These are phyloP conservation scores for Gossypium lobatum DNA, from an alignment of 441 rosid genomes.

Conservation along the genomic window DNA sequence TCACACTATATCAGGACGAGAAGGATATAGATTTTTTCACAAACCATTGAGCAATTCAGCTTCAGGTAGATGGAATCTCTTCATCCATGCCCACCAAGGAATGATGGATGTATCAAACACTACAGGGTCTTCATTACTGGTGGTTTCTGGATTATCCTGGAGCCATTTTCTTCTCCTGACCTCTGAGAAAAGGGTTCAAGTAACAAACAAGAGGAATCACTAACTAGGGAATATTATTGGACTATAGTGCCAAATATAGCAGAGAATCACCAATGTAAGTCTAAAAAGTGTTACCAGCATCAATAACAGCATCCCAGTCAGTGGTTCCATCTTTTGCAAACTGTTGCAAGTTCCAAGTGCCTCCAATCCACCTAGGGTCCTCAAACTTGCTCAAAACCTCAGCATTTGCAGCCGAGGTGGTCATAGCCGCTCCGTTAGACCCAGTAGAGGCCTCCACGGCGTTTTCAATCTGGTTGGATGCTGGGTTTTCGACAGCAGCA, in stretches of 20 bases:
- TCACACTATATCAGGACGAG: neutral
- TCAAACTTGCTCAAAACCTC: conserved; percentile 35
- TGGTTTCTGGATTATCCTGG: conserved; percentile 67
- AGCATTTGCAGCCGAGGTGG: conserved; percentile 11
- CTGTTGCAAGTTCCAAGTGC: conserved; percentile 86
- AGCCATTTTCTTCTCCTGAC: conserved; percentile 88
- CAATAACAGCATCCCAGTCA: conserved; percentile 88
- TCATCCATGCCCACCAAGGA: conserved; percentile 99
- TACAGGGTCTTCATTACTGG: conserved; percentile 68
- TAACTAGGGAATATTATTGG: neutral
- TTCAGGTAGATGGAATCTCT: conserved; percentile 89
- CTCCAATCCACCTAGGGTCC: conserved; percentile 67
- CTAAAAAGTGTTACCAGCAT: conserved; percentile 53
- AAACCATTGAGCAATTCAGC: conserved; percentile 82
- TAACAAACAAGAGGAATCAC: neutral
- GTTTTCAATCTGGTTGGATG: neutral
- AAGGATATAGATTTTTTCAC: conserved; percentile 13
- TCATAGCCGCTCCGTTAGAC: conserved; percentile 31
- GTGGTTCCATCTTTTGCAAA: conserved; percentile 57
- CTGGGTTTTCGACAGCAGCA: conserved; percentile 28
- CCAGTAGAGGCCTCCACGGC: conserved; percentile 13
- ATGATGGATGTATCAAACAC: conserved; percentile 77
- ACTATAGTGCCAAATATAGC: neutral
- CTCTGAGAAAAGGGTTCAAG: conserved; percentile 44
- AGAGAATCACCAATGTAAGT: neutral